Conservation (phyloP, 2,329 filamentous ascomycete species). For the Cryoendolithus antarcticus region DNA sequence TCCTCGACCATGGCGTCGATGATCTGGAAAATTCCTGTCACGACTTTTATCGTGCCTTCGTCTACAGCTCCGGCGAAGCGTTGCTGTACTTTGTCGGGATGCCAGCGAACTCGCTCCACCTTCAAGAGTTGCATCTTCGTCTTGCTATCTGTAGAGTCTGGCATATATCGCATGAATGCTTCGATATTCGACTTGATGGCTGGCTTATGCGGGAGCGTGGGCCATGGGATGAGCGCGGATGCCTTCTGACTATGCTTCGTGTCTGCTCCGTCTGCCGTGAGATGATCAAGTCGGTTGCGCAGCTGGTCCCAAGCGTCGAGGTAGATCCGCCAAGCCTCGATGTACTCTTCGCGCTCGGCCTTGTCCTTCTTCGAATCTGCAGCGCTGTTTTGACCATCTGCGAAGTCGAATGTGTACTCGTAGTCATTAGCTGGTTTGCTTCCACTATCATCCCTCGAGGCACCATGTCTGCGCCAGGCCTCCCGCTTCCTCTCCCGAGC, state of each 20-base stretch:
- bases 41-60: conserved; percentile 57
- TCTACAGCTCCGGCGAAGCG: conserved; percentile 63
- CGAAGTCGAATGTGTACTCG: conserved; percentile 32
- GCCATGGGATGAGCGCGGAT: conserved; percentile 52
- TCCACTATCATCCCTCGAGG: conserved; percentile 3
- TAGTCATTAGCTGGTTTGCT: conserved; percentile 29
- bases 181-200: conserved; percentile 50
- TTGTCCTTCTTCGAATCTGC: conserved; percentile 5
- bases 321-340: conserved; percentile 17
- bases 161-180: conserved; percentile 53
- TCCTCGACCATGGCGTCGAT: conserved; percentile 53
- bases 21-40: conserved; percentile 86
- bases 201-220: conserved; percentile 49
- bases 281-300: not conserved
- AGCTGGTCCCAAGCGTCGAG: conserved; percentile 17
- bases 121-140: conserved; percentile 47
- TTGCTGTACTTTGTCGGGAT: conserved; percentile 96
- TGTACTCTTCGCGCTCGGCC: conserved; percentile 12
- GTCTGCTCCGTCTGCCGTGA: no score
- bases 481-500: conserved; percentile 28
- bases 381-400: conserved; percentile 5
- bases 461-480: conserved; percentile 17
- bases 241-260: not conserved
- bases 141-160: no score
- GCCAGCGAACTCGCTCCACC: conserved; percentile 81